Percentiles rank a stretch among this genome's conserved stretches.
Conservation (phyloP, 2,329 filamentous ascomycete species). For the Alternaria consortialis region DNA sequence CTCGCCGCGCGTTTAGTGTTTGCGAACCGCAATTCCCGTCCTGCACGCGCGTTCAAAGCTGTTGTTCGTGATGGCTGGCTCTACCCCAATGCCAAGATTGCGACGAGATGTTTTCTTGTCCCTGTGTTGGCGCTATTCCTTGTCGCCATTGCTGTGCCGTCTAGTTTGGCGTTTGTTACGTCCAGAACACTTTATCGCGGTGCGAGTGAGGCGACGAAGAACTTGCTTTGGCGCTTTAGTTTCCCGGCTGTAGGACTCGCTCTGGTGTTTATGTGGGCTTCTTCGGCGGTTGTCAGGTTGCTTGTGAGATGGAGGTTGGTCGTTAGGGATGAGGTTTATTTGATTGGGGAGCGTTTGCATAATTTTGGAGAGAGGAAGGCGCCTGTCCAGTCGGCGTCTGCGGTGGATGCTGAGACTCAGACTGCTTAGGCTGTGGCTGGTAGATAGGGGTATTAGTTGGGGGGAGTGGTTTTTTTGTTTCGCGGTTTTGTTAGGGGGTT, state of each 20-base stretch:
- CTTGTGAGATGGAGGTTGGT: conserved; percentile 79
- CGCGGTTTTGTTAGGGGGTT: neutral
- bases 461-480: neutral
- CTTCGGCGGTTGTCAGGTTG: conserved; percentile 63
- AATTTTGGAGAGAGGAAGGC: conserved; percentile 77
- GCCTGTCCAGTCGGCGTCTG: neutral
- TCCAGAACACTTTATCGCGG: conserved; percentile 54
- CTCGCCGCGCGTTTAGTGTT: conserved; percentile 75
- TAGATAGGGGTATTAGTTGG: neutral
- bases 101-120: conserved; percentile 87
- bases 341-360: conserved; percentile 93
- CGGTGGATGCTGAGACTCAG: neutral
- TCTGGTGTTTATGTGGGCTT: conserved; percentile 59
- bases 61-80: conserved; percentile 76
- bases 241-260: conserved; percentile 72
- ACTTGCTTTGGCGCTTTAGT: conserved; percentile 69
- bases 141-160: conserved; percentile 71
- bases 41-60: conserved; percentile 76
- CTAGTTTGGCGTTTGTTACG: conserved; percentile 64
- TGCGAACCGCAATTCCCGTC: conserved; percentile 73
- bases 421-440: neutral
- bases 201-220: conserved; percentile 60
- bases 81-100: conserved; percentile 77
- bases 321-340: conserved; percentile 92
- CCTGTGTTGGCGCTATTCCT: conserved; percentile 72